Conservation (phyloP, 805 yeast species). For the Ogataea dorogensis region DNA sequence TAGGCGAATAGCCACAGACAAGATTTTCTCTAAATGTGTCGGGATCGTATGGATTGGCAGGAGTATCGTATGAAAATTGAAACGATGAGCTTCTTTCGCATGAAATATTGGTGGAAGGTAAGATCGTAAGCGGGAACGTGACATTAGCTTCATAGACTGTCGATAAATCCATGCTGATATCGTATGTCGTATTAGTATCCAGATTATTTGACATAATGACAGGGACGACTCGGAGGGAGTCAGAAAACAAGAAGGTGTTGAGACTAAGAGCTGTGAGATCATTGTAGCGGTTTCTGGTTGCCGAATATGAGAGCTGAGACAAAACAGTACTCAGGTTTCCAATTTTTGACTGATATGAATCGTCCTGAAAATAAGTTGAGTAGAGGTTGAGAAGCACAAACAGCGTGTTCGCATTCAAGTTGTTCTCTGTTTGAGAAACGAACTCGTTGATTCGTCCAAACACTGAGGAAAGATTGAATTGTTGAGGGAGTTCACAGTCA, state of each 20-base stretch:
- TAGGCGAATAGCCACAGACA: slow-evolving; percentile 64
- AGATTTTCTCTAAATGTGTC: slow-evolving; percentile 39
- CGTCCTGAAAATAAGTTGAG: slow-evolving; percentile 14
- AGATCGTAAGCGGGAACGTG: slow-evolving; percentile 6
- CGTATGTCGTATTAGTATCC: slow-evolving; percentile 32
- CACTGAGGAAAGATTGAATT: slow-evolving; percentile 28
- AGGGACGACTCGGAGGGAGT: slow-evolving; percentile 37
- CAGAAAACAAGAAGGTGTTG: slow-evolving; percentile 34
- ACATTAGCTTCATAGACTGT: slow-evolving; percentile 11
- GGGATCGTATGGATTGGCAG: slow-evolving; percentile 37
- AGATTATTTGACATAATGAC: slow-evolving; percentile 34
- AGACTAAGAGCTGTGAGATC: slow-evolving; percentile 25
- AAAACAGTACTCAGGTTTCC: slow-evolving; percentile 8
- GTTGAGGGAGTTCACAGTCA: slow-evolving; percentile 16
- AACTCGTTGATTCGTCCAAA: slow-evolving; percentile 33
- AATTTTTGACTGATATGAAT: slow-evolving; percentile 12
- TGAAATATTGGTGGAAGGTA: neutral
- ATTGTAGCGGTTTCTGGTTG: neutral
- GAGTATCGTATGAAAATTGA: slow-evolving; percentile 38
- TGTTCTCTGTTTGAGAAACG: slow-evolving; percentile 42
- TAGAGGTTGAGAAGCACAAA: slow-evolving; percentile 40
- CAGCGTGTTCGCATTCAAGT: slow-evolving; percentile 44
- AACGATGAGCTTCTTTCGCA: slow-evolving; percentile 8
- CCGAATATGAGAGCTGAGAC: slow-evolving; percentile 2
- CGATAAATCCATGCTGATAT: slow-evolving; percentile 20